Evolutionary conservation across 257 asterid genomes (phyloP).

Genomic region (Eustoma russellianum): DNA sequence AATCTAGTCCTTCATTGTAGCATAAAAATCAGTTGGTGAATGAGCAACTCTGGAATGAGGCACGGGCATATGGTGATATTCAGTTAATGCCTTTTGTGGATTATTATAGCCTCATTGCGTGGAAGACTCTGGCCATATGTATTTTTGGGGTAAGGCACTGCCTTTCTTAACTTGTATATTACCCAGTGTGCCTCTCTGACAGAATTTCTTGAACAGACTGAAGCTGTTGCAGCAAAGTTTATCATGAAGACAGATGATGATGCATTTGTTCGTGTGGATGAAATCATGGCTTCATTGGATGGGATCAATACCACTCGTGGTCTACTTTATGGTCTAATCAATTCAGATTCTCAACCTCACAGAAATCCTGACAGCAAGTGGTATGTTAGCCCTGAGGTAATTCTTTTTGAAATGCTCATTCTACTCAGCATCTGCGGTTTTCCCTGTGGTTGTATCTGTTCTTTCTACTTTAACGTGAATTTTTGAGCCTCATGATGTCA

Average conservation of each 20-base stretch:
- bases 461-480: not conserved
- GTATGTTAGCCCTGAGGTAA: constrained; percentile 91
- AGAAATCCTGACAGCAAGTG: constrained; percentile 87
- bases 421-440: not conserved
- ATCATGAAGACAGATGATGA: constrained; percentile 99
- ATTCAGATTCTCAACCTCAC: constrained; percentile 77
- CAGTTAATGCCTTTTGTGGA: constrained; percentile 97
- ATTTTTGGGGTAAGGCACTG: constrained; percentile 72
- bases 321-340: constrained; percentile 87
- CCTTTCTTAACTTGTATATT: constrained; percentile 25
- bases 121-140: constrained; percentile 91
- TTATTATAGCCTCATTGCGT: constrained; percentile 82
- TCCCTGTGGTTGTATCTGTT: not conserved
- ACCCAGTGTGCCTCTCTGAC: constrained; percentile 27
- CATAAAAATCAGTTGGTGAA: constrained; percentile 96
- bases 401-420: constrained; percentile 4
- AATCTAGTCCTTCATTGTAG: constrained; percentile 32
- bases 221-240: constrained; percentile 67
- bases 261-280: constrained; percentile 95
- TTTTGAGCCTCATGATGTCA: not conserved
- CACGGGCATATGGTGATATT: constrained; percentile 72
- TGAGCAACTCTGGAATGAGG: constrained; percentile 96
- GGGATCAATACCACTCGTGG: constrained; percentile 46
- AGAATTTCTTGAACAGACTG: constrained; percentile 61
- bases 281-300: constrained; percentile 55